Percentiles rank a stretch among this genome's conserved stretches.
Evolutionary conservation across 805 yeast genomes (phyloP).

Genomic region (Cyberlindnera misumaiensis): DNA sequence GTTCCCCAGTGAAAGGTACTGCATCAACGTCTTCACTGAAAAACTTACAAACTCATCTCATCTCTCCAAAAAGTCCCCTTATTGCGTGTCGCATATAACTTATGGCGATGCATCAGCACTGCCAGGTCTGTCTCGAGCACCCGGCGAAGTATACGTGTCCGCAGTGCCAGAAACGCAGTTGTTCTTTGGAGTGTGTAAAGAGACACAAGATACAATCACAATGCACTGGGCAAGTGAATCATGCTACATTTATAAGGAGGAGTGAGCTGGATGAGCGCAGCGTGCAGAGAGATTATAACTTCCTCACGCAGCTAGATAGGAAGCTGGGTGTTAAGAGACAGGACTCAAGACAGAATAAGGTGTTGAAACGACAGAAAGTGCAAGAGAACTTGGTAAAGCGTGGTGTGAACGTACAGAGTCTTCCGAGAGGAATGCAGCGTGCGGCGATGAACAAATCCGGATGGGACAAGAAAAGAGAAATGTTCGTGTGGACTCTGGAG

Average conservation of each 20-base stretch:
- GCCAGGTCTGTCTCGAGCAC: constrained; percentile 39
- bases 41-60: no score
- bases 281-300: constrained; percentile 79
- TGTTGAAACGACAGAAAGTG: constrained; percentile 26
- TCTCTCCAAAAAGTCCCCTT: no score
- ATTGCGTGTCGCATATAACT: no score
- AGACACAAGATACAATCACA: constrained; percentile 54
- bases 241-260: constrained; percentile 48
- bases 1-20: no score
- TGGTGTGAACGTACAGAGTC: constrained; percentile 55
- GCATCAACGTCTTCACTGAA: no score
- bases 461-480: constrained; percentile 55
- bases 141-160: constrained; percentile 72
- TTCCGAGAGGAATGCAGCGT: constrained; percentile 75
- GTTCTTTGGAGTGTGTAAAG: constrained; percentile 66
- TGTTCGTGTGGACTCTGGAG: constrained; percentile 76
- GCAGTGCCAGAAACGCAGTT: constrained; percentile 58
- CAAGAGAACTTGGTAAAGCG: constrained; percentile 29
- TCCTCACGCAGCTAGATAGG: constrained; percentile 54
- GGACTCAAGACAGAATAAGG: constrained; percentile 41
- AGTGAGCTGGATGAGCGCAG: constrained; percentile 31
- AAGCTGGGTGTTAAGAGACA: constrained; percentile 49
- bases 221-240: constrained; percentile 65
- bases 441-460: constrained; percentile 57
- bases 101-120: constrained; percentile 18